Conservation (phyloP, 148 eudicot species). For the Simmondsia chinensis region DNA sequence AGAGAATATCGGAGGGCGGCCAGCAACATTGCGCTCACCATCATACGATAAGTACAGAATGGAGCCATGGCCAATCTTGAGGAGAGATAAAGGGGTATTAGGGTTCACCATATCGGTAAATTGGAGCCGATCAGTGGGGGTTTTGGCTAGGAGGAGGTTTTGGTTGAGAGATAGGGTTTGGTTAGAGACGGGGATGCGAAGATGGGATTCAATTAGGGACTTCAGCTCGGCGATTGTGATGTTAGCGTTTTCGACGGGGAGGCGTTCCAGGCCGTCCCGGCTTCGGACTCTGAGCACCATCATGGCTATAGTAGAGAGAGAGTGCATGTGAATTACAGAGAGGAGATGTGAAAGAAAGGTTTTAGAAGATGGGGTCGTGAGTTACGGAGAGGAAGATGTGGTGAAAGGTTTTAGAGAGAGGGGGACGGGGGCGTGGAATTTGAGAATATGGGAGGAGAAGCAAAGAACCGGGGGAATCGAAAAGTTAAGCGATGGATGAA, state of each 20-base stretch:
- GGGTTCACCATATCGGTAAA: conserved; percentile 63
- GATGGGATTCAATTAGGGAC: conserved; percentile 70
- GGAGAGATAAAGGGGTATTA: conserved; percentile 25
- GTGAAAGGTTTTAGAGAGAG: too few relatives aligned
- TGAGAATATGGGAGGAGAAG: too few relatives aligned
- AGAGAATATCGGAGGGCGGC: conserved; percentile 21
- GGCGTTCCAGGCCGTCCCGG: conserved; percentile 74
- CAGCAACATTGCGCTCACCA: conserved; percentile 50
- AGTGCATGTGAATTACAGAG: too few relatives aligned
- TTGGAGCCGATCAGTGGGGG: conserved; percentile 29
- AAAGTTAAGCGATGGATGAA: too few relatives aligned
- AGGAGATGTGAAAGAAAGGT: too few relatives aligned
- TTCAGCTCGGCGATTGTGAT: conserved; percentile 57
- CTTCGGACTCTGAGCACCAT: conserved; percentile 85
- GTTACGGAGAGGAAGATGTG: too few relatives aligned
- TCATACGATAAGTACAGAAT: conserved; percentile 52
- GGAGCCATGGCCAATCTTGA: conserved; percentile 52
- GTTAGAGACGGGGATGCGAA: conserved; percentile 41
- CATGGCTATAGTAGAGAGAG: too few relatives aligned
- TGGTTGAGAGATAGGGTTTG: conserved; percentile 73
- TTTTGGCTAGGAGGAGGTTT: conserved; percentile 68
- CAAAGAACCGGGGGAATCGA: too few relatives aligned
- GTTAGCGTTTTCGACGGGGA: conserved; percentile 39
- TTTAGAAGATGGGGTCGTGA: too few relatives aligned
- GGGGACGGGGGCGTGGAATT: too few relatives aligned